Evolutionary conservation across 352 stramenopile species (phyloP).

Genomic region (Phytophthora sp.): DNA sequence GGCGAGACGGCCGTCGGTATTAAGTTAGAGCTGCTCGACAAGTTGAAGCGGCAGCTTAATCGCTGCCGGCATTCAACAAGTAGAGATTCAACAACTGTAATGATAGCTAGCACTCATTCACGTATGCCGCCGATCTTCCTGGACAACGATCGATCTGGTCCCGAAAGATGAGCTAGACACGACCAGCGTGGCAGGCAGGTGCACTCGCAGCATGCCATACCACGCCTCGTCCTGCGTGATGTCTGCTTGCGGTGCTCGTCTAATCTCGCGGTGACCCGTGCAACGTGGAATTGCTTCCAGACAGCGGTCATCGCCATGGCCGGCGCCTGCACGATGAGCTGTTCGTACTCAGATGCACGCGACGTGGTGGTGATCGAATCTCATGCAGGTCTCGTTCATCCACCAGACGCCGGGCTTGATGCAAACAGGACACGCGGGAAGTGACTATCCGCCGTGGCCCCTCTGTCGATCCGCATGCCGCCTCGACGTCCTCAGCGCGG

Average conservation of each 20-base stretch:
- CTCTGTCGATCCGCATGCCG: slow-evolving; percentile 14
- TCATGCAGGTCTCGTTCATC: too few relatives aligned
- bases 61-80: not conserved
- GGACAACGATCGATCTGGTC: slow-evolving; percentile 9
- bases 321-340: slow-evolving; percentile 18
- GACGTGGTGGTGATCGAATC: slow-evolving; percentile 35
- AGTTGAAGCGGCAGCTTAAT: not conserved
- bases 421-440: slow-evolving; percentile 31
- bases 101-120: slow-evolving; percentile 19
- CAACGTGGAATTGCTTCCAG: too few relatives aligned
- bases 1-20: slow-evolving; percentile 80
- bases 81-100: slow-evolving; percentile 19
- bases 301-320: not conserved
- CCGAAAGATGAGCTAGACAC: slow-evolving; percentile 5
- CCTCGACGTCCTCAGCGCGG: slow-evolving; percentile 4
- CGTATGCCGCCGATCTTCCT: slow-evolving; percentile 9
- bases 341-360: too few relatives aligned
- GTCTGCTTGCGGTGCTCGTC: too few relatives aligned
- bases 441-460: slow-evolving; percentile 6
- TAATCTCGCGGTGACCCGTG: slow-evolving; percentile 19
- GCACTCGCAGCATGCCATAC: not conserved
- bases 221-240: not conserved
- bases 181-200: too few relatives aligned
- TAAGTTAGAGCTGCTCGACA: slow-evolving; percentile 32
- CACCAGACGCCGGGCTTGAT: slow-evolving; percentile 4